Evolutionary conservation across 352 stramenopile species (phyloP), one percentile per base, ranked within the genome.

Genomic region (Pythium aquatile): DNA sequence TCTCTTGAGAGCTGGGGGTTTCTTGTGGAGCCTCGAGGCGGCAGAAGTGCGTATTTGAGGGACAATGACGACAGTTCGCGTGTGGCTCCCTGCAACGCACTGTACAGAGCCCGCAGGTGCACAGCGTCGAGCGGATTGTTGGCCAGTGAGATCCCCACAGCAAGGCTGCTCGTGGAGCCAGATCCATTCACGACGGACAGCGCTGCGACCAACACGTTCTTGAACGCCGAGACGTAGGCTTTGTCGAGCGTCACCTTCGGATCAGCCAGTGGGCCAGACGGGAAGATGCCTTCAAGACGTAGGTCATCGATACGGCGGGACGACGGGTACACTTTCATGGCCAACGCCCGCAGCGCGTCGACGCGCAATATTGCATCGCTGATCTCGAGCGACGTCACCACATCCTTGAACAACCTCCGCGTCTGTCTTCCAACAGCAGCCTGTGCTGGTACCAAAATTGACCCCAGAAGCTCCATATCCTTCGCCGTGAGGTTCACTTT

Each of bases 211-310:
- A 66, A 29, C 9, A 61, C 60, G 16, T 40, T 66, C 52, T 66
- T 66, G 40, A 66, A 49, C 20, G 60, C 60, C 30, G 60, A 24
- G 1, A 46, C 40, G 40, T 56, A 66, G 29, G 39, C 39, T 16
- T 46, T 46, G 8, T 66, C 40, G 2, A 33, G 60, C 40, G 51
- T 66, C 1, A 55, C 2, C 26, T 13, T 52, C 8, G 51, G 11
- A 20, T 65, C 59, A 1, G 47, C 59, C 8, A 65, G 49, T 32
- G 59, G 59, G 1, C 59, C 59, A 2, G 59, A 65, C 13, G 52
- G 52, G 30, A 66, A 61, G 24, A 66, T 56, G 9, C 52, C 51
- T 56, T 66, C 60, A 10, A 66, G 39, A 7, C 60, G 52, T 26
- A 66, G 44, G 39, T 55, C 60, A 16, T 66, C 60, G 52, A 66